A percentile compares a stretch with the other conserved stretches of the same genome.
phyloP scores from a whole-genome alignment of 1,284 basidiomycete genomes.

The Puccinia polysora region DNA sequence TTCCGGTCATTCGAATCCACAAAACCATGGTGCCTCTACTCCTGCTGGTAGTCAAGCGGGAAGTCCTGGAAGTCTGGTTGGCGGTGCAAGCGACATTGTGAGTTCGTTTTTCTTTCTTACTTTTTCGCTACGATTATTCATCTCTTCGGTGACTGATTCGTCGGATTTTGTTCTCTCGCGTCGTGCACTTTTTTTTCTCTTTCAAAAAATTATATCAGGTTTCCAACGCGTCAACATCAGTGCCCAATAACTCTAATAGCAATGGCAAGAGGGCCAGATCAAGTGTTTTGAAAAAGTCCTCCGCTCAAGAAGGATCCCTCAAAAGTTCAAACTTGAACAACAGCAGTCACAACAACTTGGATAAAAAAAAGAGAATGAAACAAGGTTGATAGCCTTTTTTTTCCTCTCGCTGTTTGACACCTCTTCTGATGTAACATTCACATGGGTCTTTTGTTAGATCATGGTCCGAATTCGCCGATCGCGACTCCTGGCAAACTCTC shows the following conservation, averaged over 20 bases:
- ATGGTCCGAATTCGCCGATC: conserved; percentile 14
- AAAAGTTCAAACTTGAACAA: conserved; percentile 5
- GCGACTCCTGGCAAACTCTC: conserved; percentile 8
- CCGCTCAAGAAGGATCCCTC: not conserved
- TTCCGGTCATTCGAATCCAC: not conserved
- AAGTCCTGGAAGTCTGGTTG: conserved; percentile 40
- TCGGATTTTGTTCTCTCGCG: too few species aligned
- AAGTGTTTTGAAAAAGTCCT: not conserved
- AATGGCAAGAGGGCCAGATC: conserved; percentile 9
- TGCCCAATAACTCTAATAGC: conserved; percentile 15
- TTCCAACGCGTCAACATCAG: conserved; percentile 9
- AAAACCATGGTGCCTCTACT: not conserved
- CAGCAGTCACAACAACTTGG: not conserved
- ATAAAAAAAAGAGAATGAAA: conserved; percentile 40
- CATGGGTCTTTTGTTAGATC: conserved; percentile 15
- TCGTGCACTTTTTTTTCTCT: not conserved
- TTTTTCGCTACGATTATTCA: not conserved
- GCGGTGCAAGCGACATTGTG: conserved; percentile 30
- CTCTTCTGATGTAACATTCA: not conserved
- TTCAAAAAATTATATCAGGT: too few species aligned
- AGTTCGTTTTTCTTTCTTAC: not conserved
- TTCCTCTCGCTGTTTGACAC: not conserved
- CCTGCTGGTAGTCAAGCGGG: conserved; percentile 32
- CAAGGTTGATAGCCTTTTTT: conserved; percentile 4
- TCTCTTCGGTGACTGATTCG: not conserved